Evolutionary conservation across 2,329 filamentous ascomycete species (phyloP).

Genomic region (Fusarium devonianum): DNA sequence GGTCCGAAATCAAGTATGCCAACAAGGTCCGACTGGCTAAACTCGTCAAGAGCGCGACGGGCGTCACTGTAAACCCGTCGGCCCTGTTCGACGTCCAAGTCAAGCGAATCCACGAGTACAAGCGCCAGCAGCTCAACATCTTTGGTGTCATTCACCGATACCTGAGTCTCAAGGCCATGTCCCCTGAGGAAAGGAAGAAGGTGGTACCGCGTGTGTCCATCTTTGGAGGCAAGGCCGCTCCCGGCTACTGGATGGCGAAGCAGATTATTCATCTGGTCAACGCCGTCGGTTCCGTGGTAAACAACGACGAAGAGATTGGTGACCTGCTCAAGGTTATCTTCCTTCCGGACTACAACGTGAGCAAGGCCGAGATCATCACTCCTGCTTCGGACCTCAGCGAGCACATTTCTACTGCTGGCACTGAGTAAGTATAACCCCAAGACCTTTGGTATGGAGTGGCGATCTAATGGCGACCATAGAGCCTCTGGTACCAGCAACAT

Average conservation of each 20-base stretch:
- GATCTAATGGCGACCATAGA: constrained; percentile 44
- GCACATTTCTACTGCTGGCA: constrained; percentile 97
- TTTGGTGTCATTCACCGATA: constrained; percentile 98
- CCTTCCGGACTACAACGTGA: constrained; percentile 98
- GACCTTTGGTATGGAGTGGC: not conserved
- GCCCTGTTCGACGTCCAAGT: constrained; percentile 97
- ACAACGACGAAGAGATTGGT: constrained; percentile 89
- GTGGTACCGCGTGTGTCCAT: constrained; percentile 88
- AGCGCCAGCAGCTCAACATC: constrained; percentile 98
- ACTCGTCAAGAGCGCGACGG: constrained; percentile 84
- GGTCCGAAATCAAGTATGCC: constrained; percentile 94
- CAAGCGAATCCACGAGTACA: constrained; percentile 99
- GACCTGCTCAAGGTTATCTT: constrained; percentile 97
- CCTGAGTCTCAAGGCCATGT: constrained; percentile 85
- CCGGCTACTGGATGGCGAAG: constrained; percentile 99
- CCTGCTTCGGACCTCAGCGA: constrained; percentile 97
- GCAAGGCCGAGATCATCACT: constrained; percentile 96
- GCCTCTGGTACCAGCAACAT: constrained; percentile 93
- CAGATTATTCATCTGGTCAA: constrained; percentile 98
- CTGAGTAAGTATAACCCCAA: constrained; percentile 65
- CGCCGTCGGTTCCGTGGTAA: constrained; percentile 86
- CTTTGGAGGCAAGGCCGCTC: constrained; percentile 96
- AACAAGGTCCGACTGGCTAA: constrained; percentile 94
- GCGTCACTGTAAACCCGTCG: constrained; percentile 83
- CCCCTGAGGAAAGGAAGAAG: constrained; percentile 84